Base-by-base conservation (phyloP, 345 rosid genomes). In the Eucalyptus marginata region DNA sequence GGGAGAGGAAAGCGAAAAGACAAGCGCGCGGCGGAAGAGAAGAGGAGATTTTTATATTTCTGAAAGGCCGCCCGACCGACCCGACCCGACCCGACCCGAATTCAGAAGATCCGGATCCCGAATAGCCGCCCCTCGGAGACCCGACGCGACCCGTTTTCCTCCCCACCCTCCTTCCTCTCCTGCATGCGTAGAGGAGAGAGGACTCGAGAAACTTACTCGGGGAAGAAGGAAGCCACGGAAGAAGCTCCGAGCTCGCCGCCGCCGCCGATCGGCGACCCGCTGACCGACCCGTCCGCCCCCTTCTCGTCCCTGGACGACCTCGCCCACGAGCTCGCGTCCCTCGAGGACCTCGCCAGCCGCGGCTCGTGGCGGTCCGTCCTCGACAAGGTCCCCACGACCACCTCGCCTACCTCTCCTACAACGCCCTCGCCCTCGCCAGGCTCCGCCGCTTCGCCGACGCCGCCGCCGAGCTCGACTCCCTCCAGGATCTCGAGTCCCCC, bases 401-500 rank as follows among this genome's bases (percentile, higher is more conserved):
- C 92, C 97, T 97, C 92, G 95, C 95, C 76, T 97, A 96, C 89
- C 95, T 95, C 68, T 90, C 98, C 47, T 97, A 93, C 95, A 94
- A 94, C 88, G 95, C 93, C 83, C 94, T 97, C 89, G 96, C 98
- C 88, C 93, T 98, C 88, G 86, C 92, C 17, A 98, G 96, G 89
- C 96, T 98, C 15, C 97, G 99, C 90, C 96, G 98, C 43, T 96
- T 94, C 93, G 88, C 94, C 46, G 99, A 98, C 58, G 99, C 98
- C 46, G 87, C 92, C 1, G 87, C 90, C 54, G 98, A 97, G 89
- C 95, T 97, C 86, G 95, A 96, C 29, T 90, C 99, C 22, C 92
- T 96, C 87, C 96, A 98, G 87, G 99, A 97, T 88, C 95, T 96
- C 91, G 93, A 95, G 88, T 91, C 94, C 49, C 91, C 93, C 90